Evolutionary conservation across 208 protist genomes (phyloP), one percentile per base, ranked within the genome.

Genomic region (Trypanosoma cruzi): DNA sequence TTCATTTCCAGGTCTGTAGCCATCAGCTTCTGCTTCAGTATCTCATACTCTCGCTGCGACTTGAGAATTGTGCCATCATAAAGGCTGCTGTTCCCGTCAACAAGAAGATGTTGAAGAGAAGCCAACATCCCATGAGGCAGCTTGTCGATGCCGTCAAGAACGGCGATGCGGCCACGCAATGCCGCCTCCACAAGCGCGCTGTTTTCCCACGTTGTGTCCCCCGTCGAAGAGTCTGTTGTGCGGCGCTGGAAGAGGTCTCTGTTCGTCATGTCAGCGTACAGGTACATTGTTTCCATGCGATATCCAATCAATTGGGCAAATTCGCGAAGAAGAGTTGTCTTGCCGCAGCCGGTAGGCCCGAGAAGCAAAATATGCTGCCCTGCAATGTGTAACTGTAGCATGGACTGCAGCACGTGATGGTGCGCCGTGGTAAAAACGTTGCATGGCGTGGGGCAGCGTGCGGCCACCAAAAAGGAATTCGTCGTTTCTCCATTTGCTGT

Each of bases 201-300:
- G 48, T 89, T 82, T 52, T 92, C 78, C 97, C 97, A 98, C 10
- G 71, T 82, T 22, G 96, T 98, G 68, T 98, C 89, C 24, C 95
- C 92, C 2, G 71, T 89, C 42, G 49, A 60, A 0, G 72, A 46
- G 57, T 89, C 79, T 16, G 96, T 99, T 46, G 82, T 85, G 66
- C 97, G 88, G 37, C 94, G 82, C 81, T 98, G 94, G 26, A 99
- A 90, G 36, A 99, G 80, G 61, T 99, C 97, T 34, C 94, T 89
- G 56, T 90, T 80, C 26, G 93, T 96, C 96, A 98, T 98, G 70
- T 99, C 97, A 20, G 84, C 81, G 82, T 97, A 98, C 18, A 94
- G 76, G 74, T 97, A 89, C 77, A 97, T 86, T 16, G 84, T 88
- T 65, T 81, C 84, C 32, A 40, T 66, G 29, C 75, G 61, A 65